Evolutionary conservation across 176 grass and related monocot genomes (phyloP).

Genomic region (Musa acuminata): DNA sequence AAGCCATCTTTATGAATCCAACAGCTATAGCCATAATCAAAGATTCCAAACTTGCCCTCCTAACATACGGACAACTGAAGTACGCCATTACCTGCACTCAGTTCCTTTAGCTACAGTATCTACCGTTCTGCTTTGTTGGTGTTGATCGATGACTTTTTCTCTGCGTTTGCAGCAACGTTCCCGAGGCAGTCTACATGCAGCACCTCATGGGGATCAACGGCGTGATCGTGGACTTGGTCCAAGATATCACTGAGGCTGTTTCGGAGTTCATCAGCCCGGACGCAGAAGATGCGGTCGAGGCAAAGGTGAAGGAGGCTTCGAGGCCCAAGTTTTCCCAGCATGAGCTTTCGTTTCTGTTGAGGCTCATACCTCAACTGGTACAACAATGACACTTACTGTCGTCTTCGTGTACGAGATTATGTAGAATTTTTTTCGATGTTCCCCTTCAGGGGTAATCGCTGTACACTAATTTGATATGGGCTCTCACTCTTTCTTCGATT

Average conservation of each 20-base stretch:
- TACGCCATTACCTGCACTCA: constrained; percentile 21
- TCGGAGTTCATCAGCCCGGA: constrained; percentile 28
- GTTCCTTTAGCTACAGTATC: not conserved
- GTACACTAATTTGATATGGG: too few relatives aligned
- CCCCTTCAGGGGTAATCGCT: not conserved
- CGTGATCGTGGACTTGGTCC: constrained; percentile 80
- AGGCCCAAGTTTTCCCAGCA: constrained; percentile 55
- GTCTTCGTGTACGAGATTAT: not conserved
- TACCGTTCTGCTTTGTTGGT: not conserved
- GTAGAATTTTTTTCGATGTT: not conserved
- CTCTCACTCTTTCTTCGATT: too few relatives aligned
- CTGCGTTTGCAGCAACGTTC: constrained; percentile 58
- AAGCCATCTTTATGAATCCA: constrained; percentile 58
- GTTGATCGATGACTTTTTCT: not conserved
- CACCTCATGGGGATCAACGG: constrained; percentile 79
- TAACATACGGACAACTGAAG: constrained; percentile 83
- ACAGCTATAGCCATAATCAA: constrained; percentile 57
- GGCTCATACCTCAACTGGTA: constrained; percentile 83
- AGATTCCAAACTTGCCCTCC: constrained; percentile 57
- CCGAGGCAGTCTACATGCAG: constrained; percentile 84
- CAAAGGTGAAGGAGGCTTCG: not conserved
- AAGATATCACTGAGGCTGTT: constrained; percentile 63
- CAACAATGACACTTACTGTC: constrained; percentile 21
- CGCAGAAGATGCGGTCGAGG: not conserved
- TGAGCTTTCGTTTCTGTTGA: constrained; percentile 73